These are phyloP conservation scores for Periconia sp. DNA, from an alignment of 2,329 filamentous ascomycete species.

Conservation along the genomic window DNA sequence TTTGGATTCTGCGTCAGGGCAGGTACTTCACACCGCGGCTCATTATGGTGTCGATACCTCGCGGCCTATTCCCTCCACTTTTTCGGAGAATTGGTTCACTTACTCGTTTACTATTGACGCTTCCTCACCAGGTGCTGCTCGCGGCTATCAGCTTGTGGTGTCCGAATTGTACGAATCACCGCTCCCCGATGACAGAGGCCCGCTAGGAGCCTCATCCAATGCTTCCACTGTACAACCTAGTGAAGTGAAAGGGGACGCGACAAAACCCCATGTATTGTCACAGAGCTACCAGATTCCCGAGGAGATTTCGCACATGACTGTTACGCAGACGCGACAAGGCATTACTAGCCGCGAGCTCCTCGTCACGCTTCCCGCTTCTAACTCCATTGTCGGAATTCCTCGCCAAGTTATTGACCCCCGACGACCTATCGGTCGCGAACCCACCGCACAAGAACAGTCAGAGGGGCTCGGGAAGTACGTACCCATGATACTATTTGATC, in stretches of 20 bases:
- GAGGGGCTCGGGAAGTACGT: conserved; percentile 80
- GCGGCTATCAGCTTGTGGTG: conserved; percentile 83
- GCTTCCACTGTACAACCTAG: conserved; percentile 76
- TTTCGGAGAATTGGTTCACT: conserved; percentile 94
- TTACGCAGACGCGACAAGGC: conserved; percentile 88
- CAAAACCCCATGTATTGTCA: conserved; percentile 73
- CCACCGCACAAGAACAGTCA: conserved; percentile 74
- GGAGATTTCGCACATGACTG: conserved; percentile 75
- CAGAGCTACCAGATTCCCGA: conserved; percentile 81
- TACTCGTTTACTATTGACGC: conserved; percentile 71
- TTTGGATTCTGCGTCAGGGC: conserved; percentile 82
- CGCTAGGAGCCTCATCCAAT: conserved; percentile 68
- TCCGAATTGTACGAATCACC: conserved; percentile 90
- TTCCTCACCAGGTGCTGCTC: conserved; percentile 57
- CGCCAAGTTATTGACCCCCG: conserved; percentile 80
- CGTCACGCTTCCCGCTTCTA: conserved; percentile 71
- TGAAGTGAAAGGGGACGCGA: conserved; percentile 56
- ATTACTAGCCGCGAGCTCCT: conserved; percentile 84
- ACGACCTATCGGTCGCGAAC: conserved; percentile 81
- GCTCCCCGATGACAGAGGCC: conserved; percentile 79
- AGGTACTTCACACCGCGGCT: conserved; percentile 70
- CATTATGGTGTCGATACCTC: conserved; percentile 73
- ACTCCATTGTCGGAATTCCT: conserved; percentile 77
- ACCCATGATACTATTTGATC: conserved; percentile 80
- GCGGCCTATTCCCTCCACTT: conserved; percentile 72